Evolutionary conservation across 2,329 filamentous ascomycete species (phyloP).

Genomic region (Diaporthe citri): DNA sequence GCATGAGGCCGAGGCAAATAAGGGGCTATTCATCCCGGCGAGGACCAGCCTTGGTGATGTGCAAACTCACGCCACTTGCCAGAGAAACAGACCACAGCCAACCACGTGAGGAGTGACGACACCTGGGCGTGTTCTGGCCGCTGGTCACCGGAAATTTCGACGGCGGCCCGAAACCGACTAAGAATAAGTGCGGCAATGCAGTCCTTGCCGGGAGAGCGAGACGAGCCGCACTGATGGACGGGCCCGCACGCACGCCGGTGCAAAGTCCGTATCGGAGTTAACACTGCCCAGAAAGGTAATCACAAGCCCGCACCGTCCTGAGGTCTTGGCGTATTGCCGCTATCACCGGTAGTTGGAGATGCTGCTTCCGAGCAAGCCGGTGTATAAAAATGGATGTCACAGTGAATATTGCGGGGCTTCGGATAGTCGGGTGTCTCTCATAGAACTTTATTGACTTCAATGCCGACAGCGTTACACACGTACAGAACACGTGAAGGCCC

Average conservation of each 20-base stretch:
- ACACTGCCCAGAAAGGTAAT: neutral
- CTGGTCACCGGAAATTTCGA: constrained; percentile 6
- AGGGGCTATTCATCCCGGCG: constrained; percentile 22
- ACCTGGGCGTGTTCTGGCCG: neutral
- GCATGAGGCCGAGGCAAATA: constrained; percentile 11
- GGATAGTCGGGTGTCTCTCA: neutral
- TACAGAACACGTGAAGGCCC: neutral
- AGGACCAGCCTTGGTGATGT: constrained; percentile 4
- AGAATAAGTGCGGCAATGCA: constrained; percentile 6
- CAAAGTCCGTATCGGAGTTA: neutral
- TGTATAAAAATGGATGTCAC: neutral
- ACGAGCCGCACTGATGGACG: constrained; percentile 9
- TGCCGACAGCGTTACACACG: neutral
- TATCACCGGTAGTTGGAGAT: constrained; percentile 3
- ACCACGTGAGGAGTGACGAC: neutral
- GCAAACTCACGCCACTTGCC: constrained; percentile 21
- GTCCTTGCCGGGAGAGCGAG: neutral
- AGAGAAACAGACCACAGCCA: constrained; percentile 15
- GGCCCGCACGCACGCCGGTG: constrained; percentile 3
- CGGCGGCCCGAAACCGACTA: constrained; percentile 23
- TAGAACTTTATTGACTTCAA: neutral
- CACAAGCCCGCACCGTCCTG: neutral
- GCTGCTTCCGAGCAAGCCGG: neutral
- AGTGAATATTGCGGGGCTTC: neutral
- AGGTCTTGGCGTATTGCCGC: neutral